Conservation (phyloP, 176 grass and related monocot genomes). For the Phyllostachys edulis region DNA sequence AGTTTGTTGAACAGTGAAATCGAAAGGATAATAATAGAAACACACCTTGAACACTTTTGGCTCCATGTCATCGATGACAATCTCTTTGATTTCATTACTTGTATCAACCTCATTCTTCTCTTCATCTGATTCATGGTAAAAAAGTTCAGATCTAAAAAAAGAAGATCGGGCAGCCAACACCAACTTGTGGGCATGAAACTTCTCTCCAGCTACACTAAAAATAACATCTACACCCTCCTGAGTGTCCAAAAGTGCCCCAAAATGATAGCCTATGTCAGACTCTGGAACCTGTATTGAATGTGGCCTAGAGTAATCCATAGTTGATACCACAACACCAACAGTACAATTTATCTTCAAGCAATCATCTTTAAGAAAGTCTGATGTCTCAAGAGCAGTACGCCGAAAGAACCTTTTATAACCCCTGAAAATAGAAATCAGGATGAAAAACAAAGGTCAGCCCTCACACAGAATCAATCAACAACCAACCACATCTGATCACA, state of each 20-base stretch:
- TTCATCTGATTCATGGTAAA: constrained; percentile 44
- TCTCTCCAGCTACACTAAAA: constrained; percentile 72
- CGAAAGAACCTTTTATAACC: constrained; percentile 90
- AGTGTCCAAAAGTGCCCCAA: constrained; percentile 71
- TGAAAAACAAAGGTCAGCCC: constrained; percentile 8
- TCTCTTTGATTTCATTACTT: constrained; percentile 48
- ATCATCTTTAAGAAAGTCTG: constrained; percentile 87
- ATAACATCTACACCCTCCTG: constrained; percentile 80
- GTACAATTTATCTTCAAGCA: constrained; percentile 98
- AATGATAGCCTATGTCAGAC: constrained; percentile 85
- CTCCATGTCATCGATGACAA: constrained; percentile 71
- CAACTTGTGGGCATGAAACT: constrained; percentile 86
- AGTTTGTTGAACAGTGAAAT: constrained; percentile 16
- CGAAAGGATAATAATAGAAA: constrained; percentile 29
- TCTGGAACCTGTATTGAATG: constrained; percentile 72
- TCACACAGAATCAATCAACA: background rate
- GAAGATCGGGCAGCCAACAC: constrained; percentile 73
- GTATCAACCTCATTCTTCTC: constrained; percentile 30
- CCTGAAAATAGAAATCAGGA: constrained; percentile 51
- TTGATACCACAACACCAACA: constrained; percentile 77
- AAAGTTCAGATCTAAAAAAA: constrained; percentile 69
- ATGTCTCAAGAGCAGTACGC: constrained; percentile 66
- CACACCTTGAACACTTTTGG: constrained; percentile 80
- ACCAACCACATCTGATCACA: background rate
- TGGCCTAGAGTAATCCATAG: constrained; percentile 64